These are phyloP conservation scores for Teunomyces pallodes DNA, from an alignment of 805 yeast genomes.

Conservation along the genomic window DNA sequence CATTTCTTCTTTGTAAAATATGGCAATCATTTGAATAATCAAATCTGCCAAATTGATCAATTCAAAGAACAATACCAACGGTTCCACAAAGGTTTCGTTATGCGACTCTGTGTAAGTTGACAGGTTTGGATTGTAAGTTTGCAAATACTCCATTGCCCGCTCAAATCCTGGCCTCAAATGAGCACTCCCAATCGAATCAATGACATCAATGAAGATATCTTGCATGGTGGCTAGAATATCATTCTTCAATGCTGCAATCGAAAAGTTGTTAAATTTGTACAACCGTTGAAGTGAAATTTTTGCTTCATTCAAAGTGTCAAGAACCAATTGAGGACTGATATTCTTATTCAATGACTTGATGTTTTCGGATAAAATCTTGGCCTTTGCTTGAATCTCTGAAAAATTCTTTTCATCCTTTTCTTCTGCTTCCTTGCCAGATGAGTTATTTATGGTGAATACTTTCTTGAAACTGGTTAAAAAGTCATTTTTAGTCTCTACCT, in stretches of 20 bases:
- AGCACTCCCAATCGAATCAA: slow-evolving; percentile 60
- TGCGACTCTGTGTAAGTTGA: slow-evolving; percentile 26
- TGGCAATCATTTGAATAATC: slow-evolving; percentile 87
- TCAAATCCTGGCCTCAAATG: slow-evolving; percentile 86
- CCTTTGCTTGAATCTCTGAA: slow-evolving; percentile 74
- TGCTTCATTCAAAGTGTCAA: slow-evolving; percentile 67
- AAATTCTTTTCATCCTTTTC: slow-evolving; percentile 26
- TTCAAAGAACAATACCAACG: slow-evolving; percentile 83
- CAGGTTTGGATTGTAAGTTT: slow-evolving; percentile 63
- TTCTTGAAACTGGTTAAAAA: slow-evolving; percentile 23
- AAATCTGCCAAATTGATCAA: slow-evolving; percentile 90
- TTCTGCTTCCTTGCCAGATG: not conserved
- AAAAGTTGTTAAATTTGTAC: slow-evolving; percentile 27
- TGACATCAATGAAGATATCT: slow-evolving; percentile 64
- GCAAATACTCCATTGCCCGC: slow-evolving; percentile 68
- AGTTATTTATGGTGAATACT: slow-evolving; percentile 19
- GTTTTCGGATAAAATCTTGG: slow-evolving; percentile 72
- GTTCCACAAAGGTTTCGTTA: slow-evolving; percentile 57
- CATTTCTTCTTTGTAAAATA: slow-evolving; percentile 86
- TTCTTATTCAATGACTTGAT: slow-evolving; percentile 73
- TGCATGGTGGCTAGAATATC: slow-evolving; percentile 44
- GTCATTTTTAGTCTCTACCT: slow-evolving; percentile 37
- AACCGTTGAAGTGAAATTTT: slow-evolving; percentile 61
- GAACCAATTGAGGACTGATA: slow-evolving; percentile 77
- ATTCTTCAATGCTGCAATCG: slow-evolving; percentile 31